Base-by-base conservation (phyloP, 257 asterid genomes). In the Ligustrum vulgare region DNA sequence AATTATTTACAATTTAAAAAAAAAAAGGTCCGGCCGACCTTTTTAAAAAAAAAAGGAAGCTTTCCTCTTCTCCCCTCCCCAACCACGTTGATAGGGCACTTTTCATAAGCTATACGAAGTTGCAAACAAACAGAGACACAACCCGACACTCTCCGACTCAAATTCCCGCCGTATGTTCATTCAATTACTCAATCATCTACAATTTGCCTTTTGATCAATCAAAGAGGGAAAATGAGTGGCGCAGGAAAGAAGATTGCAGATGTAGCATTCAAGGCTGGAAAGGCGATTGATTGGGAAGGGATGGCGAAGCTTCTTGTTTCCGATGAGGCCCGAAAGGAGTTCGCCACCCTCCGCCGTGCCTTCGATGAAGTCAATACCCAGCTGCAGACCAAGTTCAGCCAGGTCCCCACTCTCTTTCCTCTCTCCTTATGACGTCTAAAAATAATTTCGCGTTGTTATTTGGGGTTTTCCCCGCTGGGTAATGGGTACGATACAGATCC, bases 301-400 rank as follows among this genome's bases (percentile, higher is more conserved):
- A 90, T 94, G 97, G 96, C 92, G 8, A 91, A 92, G 84, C 88
- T 94, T 64, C 67, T 94, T 65, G 94, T 91, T 73, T 85, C 98
- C 87, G 97, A 90, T 8, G 98, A 94, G 78, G 97, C 98, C 76
- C 91, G 92, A 74, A 90, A 87, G 84, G 97, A 94, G 87, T 94
- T 94, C 80, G 69, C 83, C 72, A 85, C 80, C 47, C 98, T 94
- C 77, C 98, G 97, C 80, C 97, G 97, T 71, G 84, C 97, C 72
- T 94, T 94, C 76, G 93, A 91, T 56, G 97, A 94, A 60, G 97
- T 94, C 86, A 94, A 92, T 84, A 70, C 86, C 37, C 93, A 92
- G 85, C 98, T 94, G 31, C 91, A 87, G 75, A 94, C 98, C 74
- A 94, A 94, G 81, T 94, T 91, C 80, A 94, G 98, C 85, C 98